Evolutionary conservation across 352 stramenopile species (phyloP).

Genomic region (Phytophthora nicotianae): DNA sequence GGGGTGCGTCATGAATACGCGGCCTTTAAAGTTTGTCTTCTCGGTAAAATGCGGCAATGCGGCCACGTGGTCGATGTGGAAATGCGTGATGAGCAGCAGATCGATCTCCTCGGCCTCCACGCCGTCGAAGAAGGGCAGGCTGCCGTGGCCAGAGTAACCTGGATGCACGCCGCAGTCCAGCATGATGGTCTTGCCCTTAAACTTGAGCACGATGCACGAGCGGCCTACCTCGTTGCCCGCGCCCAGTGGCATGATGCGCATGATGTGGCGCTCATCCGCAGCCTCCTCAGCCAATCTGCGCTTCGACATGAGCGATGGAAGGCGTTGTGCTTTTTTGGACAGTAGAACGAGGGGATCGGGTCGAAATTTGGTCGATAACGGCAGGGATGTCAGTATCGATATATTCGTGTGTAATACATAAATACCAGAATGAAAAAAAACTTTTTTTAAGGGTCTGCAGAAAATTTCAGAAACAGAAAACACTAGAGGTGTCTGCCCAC

Average conservation of each 20-base stretch:
- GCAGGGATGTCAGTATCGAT: background rate
- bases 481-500: too few species aligned
- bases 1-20: constrained; percentile 99
- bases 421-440: background rate
- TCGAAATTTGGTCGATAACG: background rate
- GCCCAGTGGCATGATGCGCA: constrained; percentile 96
- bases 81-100: constrained; percentile 98
- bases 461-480: too few species aligned
- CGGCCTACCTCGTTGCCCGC: constrained; percentile 98
- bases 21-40: constrained; percentile 97
- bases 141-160: constrained; percentile 96
- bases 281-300: constrained; percentile 72
- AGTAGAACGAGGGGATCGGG: background rate
- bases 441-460: too few species aligned
- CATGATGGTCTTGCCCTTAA: constrained; percentile 99
- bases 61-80: constrained; percentile 99
- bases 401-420: background rate
- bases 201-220: constrained; percentile 99
- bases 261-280: constrained; percentile 87
- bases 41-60: constrained; percentile 99
- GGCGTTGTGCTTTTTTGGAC: background rate
- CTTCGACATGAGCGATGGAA: constrained; percentile 61
- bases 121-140: constrained; percentile 98
- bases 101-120: constrained; percentile 96
- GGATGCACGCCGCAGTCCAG: constrained; percentile 91